phyloP scores from a whole-genome alignment of 225 moss, liverwort and hornwort genomes.

The Marchantia polymorpha region DNA sequence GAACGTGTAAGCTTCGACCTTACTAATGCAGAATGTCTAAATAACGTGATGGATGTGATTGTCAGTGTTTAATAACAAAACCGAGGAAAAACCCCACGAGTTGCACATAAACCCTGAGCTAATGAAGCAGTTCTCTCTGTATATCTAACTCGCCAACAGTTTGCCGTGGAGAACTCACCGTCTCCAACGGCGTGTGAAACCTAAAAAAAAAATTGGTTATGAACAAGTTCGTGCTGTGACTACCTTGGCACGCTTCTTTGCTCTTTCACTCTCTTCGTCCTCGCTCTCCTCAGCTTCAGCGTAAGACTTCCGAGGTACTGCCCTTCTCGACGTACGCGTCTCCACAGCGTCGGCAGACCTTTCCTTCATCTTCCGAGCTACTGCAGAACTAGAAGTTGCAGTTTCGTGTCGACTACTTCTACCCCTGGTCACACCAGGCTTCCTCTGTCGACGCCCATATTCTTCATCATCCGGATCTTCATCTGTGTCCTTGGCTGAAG shows the following conservation, averaged over 20 bases:
- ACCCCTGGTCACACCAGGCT: slow-evolving; percentile 49
- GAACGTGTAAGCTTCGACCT: background rate
- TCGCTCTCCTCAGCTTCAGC: slow-evolving; percentile 96
- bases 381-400: slow-evolving; percentile 46
- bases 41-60: too few relatives aligned
- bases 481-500: slow-evolving; percentile 87
- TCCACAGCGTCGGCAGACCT: slow-evolving; percentile 60
- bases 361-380: slow-evolving; percentile 38
- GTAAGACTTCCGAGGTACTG: slow-evolving; percentile 93
- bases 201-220: background rate
- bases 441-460: slow-evolving; percentile 59
- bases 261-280: slow-evolving; percentile 83
- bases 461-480: slow-evolving; percentile 76
- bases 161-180: too few relatives aligned
- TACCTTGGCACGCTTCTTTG: slow-evolving; percentile 93
- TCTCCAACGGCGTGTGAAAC: too few relatives aligned
- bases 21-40: background rate
- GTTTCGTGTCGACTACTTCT: slow-evolving; percentile 52
- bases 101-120: too few relatives aligned
- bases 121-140: background rate
- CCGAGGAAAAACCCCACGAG: too few relatives aligned
- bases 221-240: background rate
- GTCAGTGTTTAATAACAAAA: too few relatives aligned
- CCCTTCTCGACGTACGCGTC: slow-evolving; percentile 89
- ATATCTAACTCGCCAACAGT: background rate